A percentile compares a stretch with the other conserved stretches of the same genome.
These are phyloP conservation scores for Hypoxylon lienhwacheense DNA, from an alignment of 495 filamentous ascomycete genomes.

Conservation along the genomic window DNA sequence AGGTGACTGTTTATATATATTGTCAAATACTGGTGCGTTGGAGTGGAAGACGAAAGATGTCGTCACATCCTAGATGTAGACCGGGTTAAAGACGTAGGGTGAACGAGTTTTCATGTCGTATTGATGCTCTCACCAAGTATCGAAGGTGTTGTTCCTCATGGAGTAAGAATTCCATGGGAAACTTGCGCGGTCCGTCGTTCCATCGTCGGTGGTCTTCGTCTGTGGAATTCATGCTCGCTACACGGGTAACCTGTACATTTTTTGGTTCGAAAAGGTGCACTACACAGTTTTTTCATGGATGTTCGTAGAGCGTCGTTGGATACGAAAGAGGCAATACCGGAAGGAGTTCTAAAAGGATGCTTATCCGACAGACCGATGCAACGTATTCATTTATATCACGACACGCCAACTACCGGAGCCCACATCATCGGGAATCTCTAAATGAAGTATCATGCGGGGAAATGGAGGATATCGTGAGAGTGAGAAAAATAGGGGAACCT, in stretches of 20 bases:
- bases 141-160: conserved; percentile 3
- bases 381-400: conserved; percentile 12
- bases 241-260: neutral
- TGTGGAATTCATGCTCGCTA: conserved; percentile 12
- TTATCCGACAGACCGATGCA: conserved; percentile 26
- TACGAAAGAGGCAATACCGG: conserved; percentile 37
- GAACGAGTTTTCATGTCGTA: conserved; percentile 10
- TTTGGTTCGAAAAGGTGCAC: conserved; percentile 5
- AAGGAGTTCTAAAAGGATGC: conserved; percentile 22
- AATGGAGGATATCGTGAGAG: conserved; percentile 13
- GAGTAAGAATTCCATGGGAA: conserved; percentile 5
- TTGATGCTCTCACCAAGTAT: conserved; percentile 18
- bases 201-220: conserved; percentile 25
- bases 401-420: conserved; percentile 29
- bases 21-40: conserved; percentile 13
- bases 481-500: conserved; percentile 18
- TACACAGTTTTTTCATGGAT: conserved; percentile 15
- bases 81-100: neutral
- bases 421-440: conserved; percentile 19
- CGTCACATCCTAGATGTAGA: conserved; percentile 9
- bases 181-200: conserved; percentile 32
- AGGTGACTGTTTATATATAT: conserved; percentile 23
- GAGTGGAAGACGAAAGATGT: conserved; percentile 19
- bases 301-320: conserved; percentile 22
- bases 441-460: conserved; percentile 12